Conservation (phyloP, 1,139 yeast species). For the Martiniozyma asiatica region DNA sequence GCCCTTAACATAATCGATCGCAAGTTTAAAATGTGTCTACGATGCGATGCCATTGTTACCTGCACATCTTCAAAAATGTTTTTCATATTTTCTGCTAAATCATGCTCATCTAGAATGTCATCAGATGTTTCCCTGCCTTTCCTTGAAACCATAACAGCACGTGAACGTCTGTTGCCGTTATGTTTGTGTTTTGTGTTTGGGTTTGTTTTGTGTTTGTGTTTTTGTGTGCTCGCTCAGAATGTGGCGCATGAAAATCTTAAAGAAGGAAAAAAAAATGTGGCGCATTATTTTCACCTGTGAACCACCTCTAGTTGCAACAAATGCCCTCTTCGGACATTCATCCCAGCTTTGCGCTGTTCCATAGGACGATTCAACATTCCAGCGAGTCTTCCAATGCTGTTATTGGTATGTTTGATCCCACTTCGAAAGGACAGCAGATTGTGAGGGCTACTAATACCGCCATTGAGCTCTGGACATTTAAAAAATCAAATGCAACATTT, state of each 20-base stretch:
- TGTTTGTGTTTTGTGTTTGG: too few relatives aligned
- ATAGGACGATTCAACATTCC: conserved; percentile 53
- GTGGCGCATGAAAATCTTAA: too few relatives aligned
- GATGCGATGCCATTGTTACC: conserved; percentile 57
- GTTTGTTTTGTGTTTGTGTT: too few relatives aligned
- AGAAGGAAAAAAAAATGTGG: too few relatives aligned
- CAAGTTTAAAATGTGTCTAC: conserved; percentile 57
- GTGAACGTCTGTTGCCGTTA: too few relatives aligned
- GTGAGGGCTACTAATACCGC: conserved; percentile 44
- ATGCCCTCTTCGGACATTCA: conserved; percentile 14
- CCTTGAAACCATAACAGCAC: too few relatives aligned
- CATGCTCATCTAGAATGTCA: conserved; percentile 5
- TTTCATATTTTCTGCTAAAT: conserved; percentile 32
- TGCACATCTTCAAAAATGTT: conserved; percentile 80
- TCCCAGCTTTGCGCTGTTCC: conserved; percentile 45
- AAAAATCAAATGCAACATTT: conserved; percentile 46
- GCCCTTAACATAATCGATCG: conserved; percentile 50
- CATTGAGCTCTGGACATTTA: conserved; percentile 40
- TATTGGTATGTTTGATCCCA: conserved; percentile 58
- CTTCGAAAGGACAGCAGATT: conserved; percentile 48
- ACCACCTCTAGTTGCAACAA: not conserved
- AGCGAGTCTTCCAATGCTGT: conserved; percentile 40
- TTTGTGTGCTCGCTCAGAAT: too few relatives aligned
- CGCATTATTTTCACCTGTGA: too few relatives aligned
- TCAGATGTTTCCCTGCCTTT: too few relatives aligned